Evolutionary conservation across 2,329 filamentous ascomycete species (phyloP), one percentile per base, ranked within the genome.

Genomic region (Rachicladosporium sp.): DNA sequence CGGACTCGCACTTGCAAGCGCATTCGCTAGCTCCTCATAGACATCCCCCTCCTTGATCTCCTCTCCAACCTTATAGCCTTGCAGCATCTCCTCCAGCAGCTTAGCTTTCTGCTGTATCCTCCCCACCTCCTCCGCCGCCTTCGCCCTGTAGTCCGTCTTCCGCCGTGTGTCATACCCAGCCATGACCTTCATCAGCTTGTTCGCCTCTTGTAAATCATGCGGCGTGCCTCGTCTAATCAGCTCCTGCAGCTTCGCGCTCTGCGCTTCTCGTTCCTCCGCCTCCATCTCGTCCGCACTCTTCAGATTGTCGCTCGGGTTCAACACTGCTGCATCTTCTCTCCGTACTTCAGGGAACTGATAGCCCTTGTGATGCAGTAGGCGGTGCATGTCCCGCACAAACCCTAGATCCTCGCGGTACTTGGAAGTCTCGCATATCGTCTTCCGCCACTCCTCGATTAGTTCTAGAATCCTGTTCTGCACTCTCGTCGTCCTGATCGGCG

Each of bases 241-340:
- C 64, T 98, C 91, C 58, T 98, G 91, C 12, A 98, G 72, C 63
- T 98, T 98, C n/a, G 91, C 91, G 2, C 87, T 94, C 58, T 98
- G 91, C 2, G 89, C 89, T 52, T 89, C 86, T 42, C 76, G 76
- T 59, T 98, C 91, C 63, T 98, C 91, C 54, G 93, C 86, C 57
- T 98, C 91, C 88, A 98, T 96, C 58, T 98, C 91, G 56, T 98
- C 91, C 15, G 85, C 87, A 1, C 89, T 96, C 65, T 93, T 87
- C 33, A 98, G 73, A 55, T 91, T 94, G 68, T 96, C 91, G 58
- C 87, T 95, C 1, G 91, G 89, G 57, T 96, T 98, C 53, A 98
- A 64, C 15, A 98, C 91, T 10, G 91, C 91, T 10, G 89, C 91
- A 71, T 98, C 89, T 61, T 98, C 91, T 48, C 81, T 75, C 51